These are phyloP conservation scores for Pichia sp. DNA, from an alignment of 1,139 yeast species.

Conservation along the genomic window DNA sequence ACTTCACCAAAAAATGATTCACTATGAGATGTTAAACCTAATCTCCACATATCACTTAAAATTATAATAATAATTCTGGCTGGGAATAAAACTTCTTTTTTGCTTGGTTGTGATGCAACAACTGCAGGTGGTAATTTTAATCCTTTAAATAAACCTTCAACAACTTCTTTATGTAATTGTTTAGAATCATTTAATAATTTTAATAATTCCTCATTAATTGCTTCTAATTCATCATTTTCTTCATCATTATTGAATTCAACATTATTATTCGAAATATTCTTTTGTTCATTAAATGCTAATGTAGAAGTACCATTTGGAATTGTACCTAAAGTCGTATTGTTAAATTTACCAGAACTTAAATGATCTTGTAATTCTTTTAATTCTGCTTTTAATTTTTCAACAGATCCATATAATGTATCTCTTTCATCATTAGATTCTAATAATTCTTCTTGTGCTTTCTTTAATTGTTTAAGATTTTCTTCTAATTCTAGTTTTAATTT, in stretches of 20 bases:
- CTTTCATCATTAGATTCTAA: slow-evolving; percentile 62
- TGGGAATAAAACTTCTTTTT: slow-evolving; percentile 93
- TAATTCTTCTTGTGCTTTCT: slow-evolving; percentile 55
- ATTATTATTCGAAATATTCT: background rate
- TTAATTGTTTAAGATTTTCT: slow-evolving; percentile 55
- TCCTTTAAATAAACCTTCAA: slow-evolving; percentile 83
- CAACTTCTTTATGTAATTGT: slow-evolving; percentile 74
- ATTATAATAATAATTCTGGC: slow-evolving; percentile 91
- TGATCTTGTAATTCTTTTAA: slow-evolving; percentile 29
- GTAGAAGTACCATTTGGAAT: slow-evolving; percentile 32
- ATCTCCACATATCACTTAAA: slow-evolving; percentile 96
- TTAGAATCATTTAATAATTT: slow-evolving; percentile 72
- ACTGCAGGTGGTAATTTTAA: slow-evolving; percentile 82
- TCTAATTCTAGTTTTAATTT: slow-evolving; percentile 59
- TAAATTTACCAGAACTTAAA: slow-evolving; percentile 18
- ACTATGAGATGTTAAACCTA: slow-evolving; percentile 87
- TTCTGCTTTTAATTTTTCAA: slow-evolving; percentile 54
- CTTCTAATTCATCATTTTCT: slow-evolving; percentile 55
- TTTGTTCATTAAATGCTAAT: slow-evolving; percentile 15
- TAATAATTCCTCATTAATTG: slow-evolving; percentile 68
- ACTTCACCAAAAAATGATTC: slow-evolving; percentile 43
- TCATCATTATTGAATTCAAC: slow-evolving; percentile 27
- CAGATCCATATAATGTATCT: slow-evolving; percentile 53
- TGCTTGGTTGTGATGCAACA: slow-evolving; percentile 69
- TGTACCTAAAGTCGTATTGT: slow-evolving; percentile 17